A percentile compares a stretch with the other conserved stretches of the same genome.
phyloP scores from a whole-genome alignment of 257 asterid species.

The Solanum virginianum region DNA sequence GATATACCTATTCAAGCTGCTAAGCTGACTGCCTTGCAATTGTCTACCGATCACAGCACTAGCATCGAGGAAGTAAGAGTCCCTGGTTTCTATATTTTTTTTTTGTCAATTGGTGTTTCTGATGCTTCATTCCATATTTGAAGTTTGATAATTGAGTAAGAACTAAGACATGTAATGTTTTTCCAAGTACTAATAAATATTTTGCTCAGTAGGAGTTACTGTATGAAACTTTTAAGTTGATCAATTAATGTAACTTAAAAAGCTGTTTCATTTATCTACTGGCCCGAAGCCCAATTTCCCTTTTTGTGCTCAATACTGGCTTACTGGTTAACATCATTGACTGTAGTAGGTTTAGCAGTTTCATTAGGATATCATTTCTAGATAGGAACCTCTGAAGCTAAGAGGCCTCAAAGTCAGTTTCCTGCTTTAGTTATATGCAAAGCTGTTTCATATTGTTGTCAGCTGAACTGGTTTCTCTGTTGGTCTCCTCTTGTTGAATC shows the following conservation, averaged over 20 bases:
- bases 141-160: background rate
- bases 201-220: background rate
- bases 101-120: background rate
- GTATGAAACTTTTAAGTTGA: background rate
- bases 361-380: background rate
- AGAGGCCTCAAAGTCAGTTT: background rate
- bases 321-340: background rate
- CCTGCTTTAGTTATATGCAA: background rate
- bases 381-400: background rate
- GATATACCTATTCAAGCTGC: background rate
- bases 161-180: background rate
- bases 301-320: background rate
- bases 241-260: background rate
- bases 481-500: background rate
- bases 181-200: background rate
- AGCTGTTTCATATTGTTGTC: background rate
- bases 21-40: conserved; percentile 9
- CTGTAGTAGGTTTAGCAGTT: background rate
- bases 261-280: background rate
- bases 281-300: background rate
- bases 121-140: background rate
- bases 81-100: background rate
- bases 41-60: conserved; percentile 13
- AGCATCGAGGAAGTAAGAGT: conserved; percentile 12
- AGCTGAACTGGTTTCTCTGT: background rate